Evolutionary conservation across 805 yeast genomes (phyloP).

Genomic region (Sugiyamaella mastotermitis): DNA sequence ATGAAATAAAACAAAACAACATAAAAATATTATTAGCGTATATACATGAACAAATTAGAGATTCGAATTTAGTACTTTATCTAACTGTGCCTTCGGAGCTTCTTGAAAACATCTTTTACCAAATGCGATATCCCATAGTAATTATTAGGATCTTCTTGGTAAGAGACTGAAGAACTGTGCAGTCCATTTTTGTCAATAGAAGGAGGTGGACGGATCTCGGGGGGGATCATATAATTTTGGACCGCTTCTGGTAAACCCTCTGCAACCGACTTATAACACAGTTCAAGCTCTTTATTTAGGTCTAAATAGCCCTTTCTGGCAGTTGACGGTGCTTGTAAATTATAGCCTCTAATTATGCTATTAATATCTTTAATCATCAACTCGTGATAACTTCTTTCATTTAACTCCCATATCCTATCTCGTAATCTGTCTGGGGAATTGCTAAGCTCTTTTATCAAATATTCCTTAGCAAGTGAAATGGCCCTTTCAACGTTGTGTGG

Average conservation of each 20-base stretch:
- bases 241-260: slow-evolving; percentile 17
- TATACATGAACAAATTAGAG: too few species aligned
- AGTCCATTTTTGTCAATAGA: not conserved
- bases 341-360: slow-evolving; percentile 49
- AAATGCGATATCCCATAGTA: slow-evolving; percentile 27
- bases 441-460: slow-evolving; percentile 9
- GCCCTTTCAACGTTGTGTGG: not conserved
- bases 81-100: slow-evolving; percentile 2
- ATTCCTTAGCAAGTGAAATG: slow-evolving; percentile 11
- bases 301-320: slow-evolving; percentile 51
- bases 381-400: slow-evolving; percentile 30
- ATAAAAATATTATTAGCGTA: too few species aligned
- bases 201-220: not conserved
- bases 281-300: slow-evolving; percentile 38
- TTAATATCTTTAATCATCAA: slow-evolving; percentile 38
- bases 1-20: too few species aligned
- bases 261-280: slow-evolving; percentile 34
- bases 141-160: slow-evolving; percentile 23
- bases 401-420: slow-evolving; percentile 35
- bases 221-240: slow-evolving; percentile 4
- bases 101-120: slow-evolving; percentile 16
- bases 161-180: slow-evolving; percentile 5
- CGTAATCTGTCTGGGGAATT: not conserved
- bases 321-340: slow-evolving; percentile 56
- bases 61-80: too few species aligned